Evolutionary conservation across 495 filamentous ascomycete genomes (phyloP).

Genomic region (Echria macrotheca): DNA sequence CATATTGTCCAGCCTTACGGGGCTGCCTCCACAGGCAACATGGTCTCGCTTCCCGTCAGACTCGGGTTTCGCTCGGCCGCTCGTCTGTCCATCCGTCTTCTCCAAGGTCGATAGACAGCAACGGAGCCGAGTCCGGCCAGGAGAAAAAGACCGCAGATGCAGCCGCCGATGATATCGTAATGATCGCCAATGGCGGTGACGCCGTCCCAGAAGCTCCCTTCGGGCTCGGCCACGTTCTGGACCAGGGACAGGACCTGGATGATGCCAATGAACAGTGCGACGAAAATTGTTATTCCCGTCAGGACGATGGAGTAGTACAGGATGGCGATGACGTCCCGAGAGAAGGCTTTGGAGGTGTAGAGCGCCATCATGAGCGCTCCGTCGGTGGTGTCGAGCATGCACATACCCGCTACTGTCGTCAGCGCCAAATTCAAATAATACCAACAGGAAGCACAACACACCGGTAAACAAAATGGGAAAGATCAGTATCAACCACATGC

Average conservation of each 20-base stretch:
- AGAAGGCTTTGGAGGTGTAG: conserved; percentile 71
- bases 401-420: conserved; percentile 66
- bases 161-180: conserved; percentile 81
- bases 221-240: conserved; percentile 64
- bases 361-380: conserved; percentile 93
- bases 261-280: conserved; percentile 77
- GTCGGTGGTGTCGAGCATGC: conserved; percentile 81
- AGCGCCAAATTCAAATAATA: conserved; percentile 63
- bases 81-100: conserved; percentile 38
- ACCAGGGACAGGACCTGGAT: conserved; percentile 79
- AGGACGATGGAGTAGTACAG: conserved; percentile 92
- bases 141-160: conserved; percentile 78
- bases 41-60: not conserved
- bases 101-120: conserved; percentile 71
- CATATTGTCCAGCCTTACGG: too few relatives aligned
- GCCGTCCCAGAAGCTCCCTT: conserved; percentile 81
- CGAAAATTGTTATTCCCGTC: conserved; percentile 78
- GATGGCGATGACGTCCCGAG: conserved; percentile 76
- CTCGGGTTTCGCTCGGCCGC: not conserved
- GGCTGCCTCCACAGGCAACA: too few relatives aligned
- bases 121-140: conserved; percentile 68
- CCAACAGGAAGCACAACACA: conserved; percentile 63
- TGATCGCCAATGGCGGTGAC: conserved; percentile 68
- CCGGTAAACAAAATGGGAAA: conserved; percentile 88
- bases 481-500: conserved; percentile 90